phyloP scores from a whole-genome alignment of 2,329 filamentous ascomycete genomes.

The Alternaria arbusti region DNA sequence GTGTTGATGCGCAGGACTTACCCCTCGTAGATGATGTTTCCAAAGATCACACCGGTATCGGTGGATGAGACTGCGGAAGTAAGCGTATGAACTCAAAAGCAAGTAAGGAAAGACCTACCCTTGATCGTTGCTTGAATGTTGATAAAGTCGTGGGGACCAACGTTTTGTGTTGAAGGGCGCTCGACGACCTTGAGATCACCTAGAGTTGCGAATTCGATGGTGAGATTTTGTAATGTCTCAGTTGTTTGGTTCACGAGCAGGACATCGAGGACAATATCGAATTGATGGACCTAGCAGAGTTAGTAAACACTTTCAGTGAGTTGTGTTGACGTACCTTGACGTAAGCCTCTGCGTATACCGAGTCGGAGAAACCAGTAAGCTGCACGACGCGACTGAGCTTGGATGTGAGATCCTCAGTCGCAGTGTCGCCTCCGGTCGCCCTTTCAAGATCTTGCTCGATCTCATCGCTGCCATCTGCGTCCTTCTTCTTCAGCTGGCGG shows the following conservation, averaged over 20 bases:
- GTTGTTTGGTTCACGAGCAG: slow-evolving; percentile 96
- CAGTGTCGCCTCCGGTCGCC: slow-evolving; percentile 88
- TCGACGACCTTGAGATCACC: slow-evolving; percentile 98
- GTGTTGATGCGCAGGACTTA: neutral
- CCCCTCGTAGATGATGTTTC: slow-evolving; percentile 97
- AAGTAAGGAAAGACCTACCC: slow-evolving; percentile 69
- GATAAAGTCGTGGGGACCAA: slow-evolving; percentile 94
- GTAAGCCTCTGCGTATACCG: slow-evolving; percentile 98
- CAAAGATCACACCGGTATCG: slow-evolving; percentile 97
- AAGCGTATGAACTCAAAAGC: neutral
- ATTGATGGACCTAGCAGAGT: slow-evolving; percentile 73
- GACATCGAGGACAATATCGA: slow-evolving; percentile 96
- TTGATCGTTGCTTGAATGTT: slow-evolving; percentile 99
- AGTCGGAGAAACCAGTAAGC: slow-evolving; percentile 96
- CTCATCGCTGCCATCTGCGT: slow-evolving; percentile 79
- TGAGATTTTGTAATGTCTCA: slow-evolving; percentile 95
- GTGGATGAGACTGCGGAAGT: slow-evolving; percentile 77
- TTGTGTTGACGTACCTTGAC: slow-evolving; percentile 69
- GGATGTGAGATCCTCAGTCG: slow-evolving; percentile 83
- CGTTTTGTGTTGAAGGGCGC: slow-evolving; percentile 92
- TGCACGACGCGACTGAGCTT: slow-evolving; percentile 97
- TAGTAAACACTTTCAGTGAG: slow-evolving; percentile 1
- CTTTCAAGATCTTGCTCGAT: slow-evolving; percentile 90
- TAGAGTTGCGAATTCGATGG: slow-evolving; percentile 97
- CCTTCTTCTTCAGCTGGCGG: slow-evolving; percentile 88